Evolutionary conservation across 176 grass and related monocot genomes (phyloP).

Genomic region (Pontederia paniculata): DNA sequence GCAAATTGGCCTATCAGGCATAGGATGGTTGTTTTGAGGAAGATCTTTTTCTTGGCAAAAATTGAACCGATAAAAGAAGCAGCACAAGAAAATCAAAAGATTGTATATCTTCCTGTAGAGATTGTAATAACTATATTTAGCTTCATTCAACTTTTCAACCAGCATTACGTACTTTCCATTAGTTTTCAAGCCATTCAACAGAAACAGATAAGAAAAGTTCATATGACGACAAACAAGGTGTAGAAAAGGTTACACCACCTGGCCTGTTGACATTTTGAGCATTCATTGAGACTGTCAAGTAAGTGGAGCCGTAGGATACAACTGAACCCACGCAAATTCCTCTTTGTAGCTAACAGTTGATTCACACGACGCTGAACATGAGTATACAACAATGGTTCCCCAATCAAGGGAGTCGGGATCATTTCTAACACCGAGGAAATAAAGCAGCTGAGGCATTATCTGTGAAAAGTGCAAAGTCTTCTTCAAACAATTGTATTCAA

Average conservation of each 20-base stretch:
- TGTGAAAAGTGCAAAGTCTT: conserved; percentile 27
- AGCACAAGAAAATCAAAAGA: too few relatives aligned
- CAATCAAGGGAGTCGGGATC: conserved; percentile 82
- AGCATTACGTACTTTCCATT: too few relatives aligned
- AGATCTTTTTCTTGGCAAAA: too few relatives aligned
- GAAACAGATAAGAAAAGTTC: too few relatives aligned
- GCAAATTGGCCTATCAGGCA: too few relatives aligned
- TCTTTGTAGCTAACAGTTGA: conserved; percentile 60
- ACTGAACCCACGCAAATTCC: conserved; percentile 82
- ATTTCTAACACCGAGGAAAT: conserved; percentile 73
- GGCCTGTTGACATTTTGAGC: not conserved
- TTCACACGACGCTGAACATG: conserved; percentile 65
- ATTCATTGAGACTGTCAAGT: not conserved
- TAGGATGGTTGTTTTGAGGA: too few relatives aligned
- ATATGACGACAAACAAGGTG: too few relatives aligned
- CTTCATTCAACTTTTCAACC: too few relatives aligned
- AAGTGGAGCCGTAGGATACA: conserved; percentile 40
- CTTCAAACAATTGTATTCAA: not conserved
- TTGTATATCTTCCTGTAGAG: too few relatives aligned
- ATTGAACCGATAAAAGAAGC: too few relatives aligned
- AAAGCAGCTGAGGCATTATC: conserved; percentile 92
- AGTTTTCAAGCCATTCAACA: too few relatives aligned
- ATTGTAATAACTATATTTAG: too few relatives aligned
- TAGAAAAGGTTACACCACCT: not conserved
- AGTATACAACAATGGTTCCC: conserved; percentile 67